Evolutionary conservation across 1,284 basidiomycete genomes (phyloP).

Genomic region (Afroboletus lepidellus): DNA sequence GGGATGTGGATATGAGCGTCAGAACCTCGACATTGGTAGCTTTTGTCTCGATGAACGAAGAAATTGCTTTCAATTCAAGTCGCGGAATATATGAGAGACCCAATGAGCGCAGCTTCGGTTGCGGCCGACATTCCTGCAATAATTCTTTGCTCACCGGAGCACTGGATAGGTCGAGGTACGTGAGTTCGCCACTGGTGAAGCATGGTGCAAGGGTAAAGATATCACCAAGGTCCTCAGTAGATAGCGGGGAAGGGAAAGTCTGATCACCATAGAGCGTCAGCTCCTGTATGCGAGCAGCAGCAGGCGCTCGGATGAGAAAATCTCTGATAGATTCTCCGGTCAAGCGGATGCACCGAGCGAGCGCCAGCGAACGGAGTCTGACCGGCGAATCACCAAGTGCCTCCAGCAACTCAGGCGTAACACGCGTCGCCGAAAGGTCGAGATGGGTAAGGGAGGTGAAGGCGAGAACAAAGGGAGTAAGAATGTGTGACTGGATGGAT

Average conservation of each 20-base stretch:
- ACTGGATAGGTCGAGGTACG: slow-evolving; percentile 90
- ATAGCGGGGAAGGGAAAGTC: slow-evolving; percentile 82
- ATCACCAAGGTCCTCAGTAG: slow-evolving; percentile 62
- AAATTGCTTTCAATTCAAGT: slow-evolving; percentile 67
- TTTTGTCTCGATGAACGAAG: slow-evolving; percentile 68
- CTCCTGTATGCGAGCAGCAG: slow-evolving; percentile 67
- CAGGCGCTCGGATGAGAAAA: slow-evolving; percentile 72
- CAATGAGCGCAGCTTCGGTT: slow-evolving; percentile 79
- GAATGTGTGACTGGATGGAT: slow-evolving; percentile 68
- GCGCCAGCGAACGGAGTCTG: slow-evolving; percentile 75
- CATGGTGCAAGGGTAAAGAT: slow-evolving; percentile 80
- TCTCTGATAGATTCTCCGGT: slow-evolving; percentile 77
- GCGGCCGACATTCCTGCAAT: slow-evolving; percentile 62
- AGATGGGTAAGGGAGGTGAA: slow-evolving; percentile 89
- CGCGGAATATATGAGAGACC: slow-evolving; percentile 84
- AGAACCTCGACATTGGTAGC: slow-evolving; percentile 84
- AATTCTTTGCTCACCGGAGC: slow-evolving; percentile 67
- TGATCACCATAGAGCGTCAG: slow-evolving; percentile 88
- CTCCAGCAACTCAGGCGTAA: slow-evolving; percentile 73
- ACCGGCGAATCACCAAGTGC: slow-evolving; percentile 66
- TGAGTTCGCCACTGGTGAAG: slow-evolving; percentile 73
- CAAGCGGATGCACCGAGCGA: slow-evolving; percentile 87
- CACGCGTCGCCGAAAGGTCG: slow-evolving; percentile 85
- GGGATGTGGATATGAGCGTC: slow-evolving; percentile 77
- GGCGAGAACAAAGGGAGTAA: slow-evolving; percentile 80